Evolutionary conservation across 2,329 filamentous ascomycete genomes (phyloP).

Genomic region (Pseudopithomyces chartarum): DNA sequence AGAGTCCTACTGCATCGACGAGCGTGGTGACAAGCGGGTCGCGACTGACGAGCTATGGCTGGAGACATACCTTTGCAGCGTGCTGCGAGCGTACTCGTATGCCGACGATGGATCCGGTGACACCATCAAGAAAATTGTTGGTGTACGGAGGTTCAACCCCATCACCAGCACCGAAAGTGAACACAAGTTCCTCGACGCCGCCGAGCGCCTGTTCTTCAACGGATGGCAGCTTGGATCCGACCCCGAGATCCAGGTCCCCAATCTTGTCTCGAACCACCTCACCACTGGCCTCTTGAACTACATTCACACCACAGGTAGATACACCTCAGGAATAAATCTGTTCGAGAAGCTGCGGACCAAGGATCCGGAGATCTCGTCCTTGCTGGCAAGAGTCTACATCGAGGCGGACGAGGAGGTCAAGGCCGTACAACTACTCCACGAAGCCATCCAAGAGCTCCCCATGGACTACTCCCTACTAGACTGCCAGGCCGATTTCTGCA

Average conservation of each 20-base stretch:
- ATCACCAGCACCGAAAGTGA: constrained; percentile 98
- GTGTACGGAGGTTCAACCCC: constrained; percentile 95
- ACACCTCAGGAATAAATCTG: constrained; percentile 92
- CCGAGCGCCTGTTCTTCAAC: constrained; percentile 92
- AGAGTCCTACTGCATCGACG: constrained; percentile 96
- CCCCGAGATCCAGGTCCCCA: constrained; percentile 95
- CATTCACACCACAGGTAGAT: constrained; percentile 92
- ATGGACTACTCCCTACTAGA: constrained; percentile 99
- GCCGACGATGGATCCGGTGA: constrained; percentile 95
- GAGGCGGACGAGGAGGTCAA: constrained; percentile 98
- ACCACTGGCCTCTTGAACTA: constrained; percentile 93
- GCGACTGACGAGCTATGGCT: constrained; percentile 95
- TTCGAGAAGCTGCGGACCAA: constrained; percentile 93
- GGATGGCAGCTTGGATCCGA: constrained; percentile 97
- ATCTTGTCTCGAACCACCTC: constrained; percentile 93
- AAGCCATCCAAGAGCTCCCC: constrained; percentile 85
- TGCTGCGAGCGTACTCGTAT: constrained; percentile 92
- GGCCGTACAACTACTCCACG: constrained; percentile 83
- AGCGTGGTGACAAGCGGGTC: constrained; percentile 91
- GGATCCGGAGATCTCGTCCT: constrained; percentile 91
- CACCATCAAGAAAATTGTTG: constrained; percentile 94
- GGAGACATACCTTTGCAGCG: constrained; percentile 95
- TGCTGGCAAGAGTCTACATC: constrained; percentile 88
- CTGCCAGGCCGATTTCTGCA: constrained; percentile 88
- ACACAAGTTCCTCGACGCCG: constrained; percentile 92